Conservation (phyloP, 1,284 basidiomycete genomes). For the Moesziomyces parantarcticus region DNA sequence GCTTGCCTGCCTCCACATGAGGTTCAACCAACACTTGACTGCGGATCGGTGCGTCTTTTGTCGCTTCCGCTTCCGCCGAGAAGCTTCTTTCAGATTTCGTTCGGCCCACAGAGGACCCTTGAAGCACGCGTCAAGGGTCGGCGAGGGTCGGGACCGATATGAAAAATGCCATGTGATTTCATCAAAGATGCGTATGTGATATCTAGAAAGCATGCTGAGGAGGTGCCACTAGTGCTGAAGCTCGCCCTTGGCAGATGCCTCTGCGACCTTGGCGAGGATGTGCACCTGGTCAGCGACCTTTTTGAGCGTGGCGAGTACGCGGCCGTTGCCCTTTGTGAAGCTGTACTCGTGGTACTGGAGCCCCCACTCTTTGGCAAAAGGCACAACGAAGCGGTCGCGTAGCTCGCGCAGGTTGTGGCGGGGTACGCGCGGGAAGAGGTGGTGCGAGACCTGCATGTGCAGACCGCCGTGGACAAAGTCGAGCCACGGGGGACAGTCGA, state of each 20-base stretch:
- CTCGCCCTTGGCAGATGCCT: constrained; percentile 69
- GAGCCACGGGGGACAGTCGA: constrained; percentile 83
- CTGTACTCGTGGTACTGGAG: constrained; percentile 86
- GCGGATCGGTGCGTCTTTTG: too few species aligned
- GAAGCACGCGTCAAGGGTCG: too few species aligned
- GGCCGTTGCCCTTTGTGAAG: constrained; percentile 83
- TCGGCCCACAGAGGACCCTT: too few species aligned
- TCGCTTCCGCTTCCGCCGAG: too few species aligned
- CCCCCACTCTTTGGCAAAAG: constrained; percentile 74
- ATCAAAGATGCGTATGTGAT: too few species aligned
- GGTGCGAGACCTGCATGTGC: constrained; percentile 96
- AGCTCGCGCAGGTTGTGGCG: constrained; percentile 89
- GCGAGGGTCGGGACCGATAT: too few species aligned
- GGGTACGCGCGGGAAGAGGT: constrained; percentile 93
- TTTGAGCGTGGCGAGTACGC: constrained; percentile 80
- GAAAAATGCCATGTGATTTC: too few species aligned
- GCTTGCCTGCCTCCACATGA: too few species aligned
- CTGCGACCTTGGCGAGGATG: constrained; percentile 75
- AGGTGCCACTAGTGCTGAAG: constrained; percentile 40
- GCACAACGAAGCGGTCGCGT: constrained; percentile 79
- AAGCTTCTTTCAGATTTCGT: too few species aligned
- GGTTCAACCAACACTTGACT: too few species aligned
- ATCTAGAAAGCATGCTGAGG: too few species aligned
- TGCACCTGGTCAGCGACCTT: constrained; percentile 84
- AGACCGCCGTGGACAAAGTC: constrained; percentile 91